Evolutionary conservation across 164 flowering plant species (phyloP).

Genomic region (Hamamelis virginiana): DNA sequence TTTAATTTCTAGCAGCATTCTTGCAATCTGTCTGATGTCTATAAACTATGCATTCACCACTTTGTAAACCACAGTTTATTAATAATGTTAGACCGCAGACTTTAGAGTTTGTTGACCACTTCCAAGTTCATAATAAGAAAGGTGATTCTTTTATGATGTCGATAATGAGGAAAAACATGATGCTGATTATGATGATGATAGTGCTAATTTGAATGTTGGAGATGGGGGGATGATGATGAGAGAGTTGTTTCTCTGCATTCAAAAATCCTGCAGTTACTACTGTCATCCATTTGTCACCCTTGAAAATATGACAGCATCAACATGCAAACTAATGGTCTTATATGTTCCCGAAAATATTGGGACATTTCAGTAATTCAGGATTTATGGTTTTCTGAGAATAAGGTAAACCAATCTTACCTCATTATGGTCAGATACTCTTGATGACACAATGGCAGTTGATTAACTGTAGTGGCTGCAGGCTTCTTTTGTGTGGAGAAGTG

Average conservation of each 20-base stretch:
- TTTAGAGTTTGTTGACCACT: too few species aligned
- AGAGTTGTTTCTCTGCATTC: neutral
- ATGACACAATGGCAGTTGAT: neutral
- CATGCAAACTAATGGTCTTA: neutral
- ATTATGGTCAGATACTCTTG: neutral
- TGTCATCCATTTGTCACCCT: neutral
- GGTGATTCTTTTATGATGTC: too few species aligned
- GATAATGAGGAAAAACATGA: too few species aligned
- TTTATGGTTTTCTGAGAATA: neutral
- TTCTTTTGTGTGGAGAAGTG: neutral
- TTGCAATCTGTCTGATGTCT: too few species aligned
- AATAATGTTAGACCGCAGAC: too few species aligned
- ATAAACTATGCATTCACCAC: too few species aligned
- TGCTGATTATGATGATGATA: too few species aligned
- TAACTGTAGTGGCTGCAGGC: neutral
- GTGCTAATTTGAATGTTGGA: too few species aligned
- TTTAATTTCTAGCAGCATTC: too few species aligned
- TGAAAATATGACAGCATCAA: neutral
- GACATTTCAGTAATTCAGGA: neutral
- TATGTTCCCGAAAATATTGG: neutral
- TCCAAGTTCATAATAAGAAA: too few species aligned
- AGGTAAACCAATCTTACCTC: neutral
- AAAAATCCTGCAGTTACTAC: neutral
- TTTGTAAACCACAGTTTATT: too few species aligned
- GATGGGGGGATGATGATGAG: too few species aligned